Percentiles rank a stretch among this genome's conserved stretches.
Evolutionary conservation across 805 yeast genomes (phyloP).

Genomic region (Schwanniomyces vanrijiae): DNA sequence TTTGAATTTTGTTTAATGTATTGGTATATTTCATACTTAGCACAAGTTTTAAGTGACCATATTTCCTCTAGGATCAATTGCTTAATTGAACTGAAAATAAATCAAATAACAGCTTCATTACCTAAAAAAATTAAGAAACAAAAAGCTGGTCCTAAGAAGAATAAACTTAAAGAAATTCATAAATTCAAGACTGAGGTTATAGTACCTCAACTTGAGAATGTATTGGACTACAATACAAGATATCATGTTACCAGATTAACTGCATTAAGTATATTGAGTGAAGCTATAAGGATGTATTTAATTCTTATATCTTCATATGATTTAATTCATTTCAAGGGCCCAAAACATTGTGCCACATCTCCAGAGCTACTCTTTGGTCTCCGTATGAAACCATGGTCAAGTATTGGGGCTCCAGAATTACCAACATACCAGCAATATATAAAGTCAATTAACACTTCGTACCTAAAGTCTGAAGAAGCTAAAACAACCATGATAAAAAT

Average conservation of each 20-base stretch:
- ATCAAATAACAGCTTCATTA: slow-evolving; percentile 29
- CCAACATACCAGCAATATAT: slow-evolving; percentile 49
- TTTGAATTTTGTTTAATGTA: slow-evolving; percentile 69
- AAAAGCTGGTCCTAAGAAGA: slow-evolving; percentile 53
- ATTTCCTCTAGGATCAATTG: slow-evolving; percentile 35
- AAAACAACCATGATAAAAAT: slow-evolving; percentile 3
- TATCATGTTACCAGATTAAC: slow-evolving; percentile 17
- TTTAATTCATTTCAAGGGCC: slow-evolving; percentile 23
- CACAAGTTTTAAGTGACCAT: slow-evolving; percentile 42
- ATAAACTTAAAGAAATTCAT: slow-evolving; percentile 30
- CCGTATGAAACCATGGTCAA: slow-evolving; percentile 75
- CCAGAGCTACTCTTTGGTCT: slow-evolving; percentile 34
- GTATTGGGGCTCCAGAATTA: slow-evolving; percentile 73
- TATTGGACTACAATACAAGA: slow-evolving; percentile 20
- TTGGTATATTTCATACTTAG: slow-evolving; percentile 63
- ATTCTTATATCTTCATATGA: slow-evolving; percentile 17
- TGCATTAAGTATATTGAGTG: slow-evolving; percentile 17
- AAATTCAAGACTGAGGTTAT: slow-evolving; percentile 26
- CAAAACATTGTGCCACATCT: slow-evolving; percentile 21
- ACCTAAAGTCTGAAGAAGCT: slow-evolving; percentile 1
- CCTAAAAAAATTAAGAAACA: slow-evolving; percentile 45
- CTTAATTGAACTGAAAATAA: slow-evolving; percentile 35
- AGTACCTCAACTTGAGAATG: slow-evolving; percentile 34
- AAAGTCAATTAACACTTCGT: slow-evolving; percentile 12
- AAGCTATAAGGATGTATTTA: slow-evolving; percentile 17